phyloP scores from a whole-genome alignment of 2,329 filamentous ascomycete genomes.

The Epichloe festucae region DNA sequence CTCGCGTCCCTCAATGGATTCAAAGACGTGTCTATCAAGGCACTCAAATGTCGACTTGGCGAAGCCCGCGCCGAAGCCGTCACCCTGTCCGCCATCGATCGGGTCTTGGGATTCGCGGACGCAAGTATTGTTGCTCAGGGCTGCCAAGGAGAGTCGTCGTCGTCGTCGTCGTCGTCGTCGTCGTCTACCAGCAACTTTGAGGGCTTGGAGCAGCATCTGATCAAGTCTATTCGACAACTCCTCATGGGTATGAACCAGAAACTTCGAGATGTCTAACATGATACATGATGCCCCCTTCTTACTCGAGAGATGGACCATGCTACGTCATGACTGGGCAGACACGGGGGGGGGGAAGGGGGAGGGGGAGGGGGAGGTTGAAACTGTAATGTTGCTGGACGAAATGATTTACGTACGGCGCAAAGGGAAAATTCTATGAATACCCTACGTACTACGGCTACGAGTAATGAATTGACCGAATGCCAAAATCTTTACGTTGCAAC shows the following conservation, averaged over 20 bases:
- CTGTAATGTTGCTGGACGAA: neutral
- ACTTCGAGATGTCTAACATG: constrained; percentile 12
- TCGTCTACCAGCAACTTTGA: constrained; percentile 19
- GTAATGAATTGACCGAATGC: neutral
- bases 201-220: constrained; percentile 27
- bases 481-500: neutral
- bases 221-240: constrained; percentile 27
- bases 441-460: neutral
- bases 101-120: constrained; percentile 34
- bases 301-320: too few relatives aligned
- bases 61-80: constrained; percentile 31
- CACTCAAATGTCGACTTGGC: constrained; percentile 27
- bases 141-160: constrained; percentile 16
- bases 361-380: neutral
- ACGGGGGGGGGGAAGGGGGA: neutral
- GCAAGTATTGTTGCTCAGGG: constrained; percentile 26
- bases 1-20: constrained; percentile 29
- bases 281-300: neutral
- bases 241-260: constrained; percentile 28
- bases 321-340: too few relatives aligned
- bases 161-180: neutral
- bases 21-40: constrained; percentile 31
- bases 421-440: neutral
- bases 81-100: constrained; percentile 36
- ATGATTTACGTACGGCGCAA: neutral